These are phyloP conservation scores for Ceratobasidium sp. DNA, from an alignment of 1,284 basidiomycete species.

Conservation along the genomic window DNA sequence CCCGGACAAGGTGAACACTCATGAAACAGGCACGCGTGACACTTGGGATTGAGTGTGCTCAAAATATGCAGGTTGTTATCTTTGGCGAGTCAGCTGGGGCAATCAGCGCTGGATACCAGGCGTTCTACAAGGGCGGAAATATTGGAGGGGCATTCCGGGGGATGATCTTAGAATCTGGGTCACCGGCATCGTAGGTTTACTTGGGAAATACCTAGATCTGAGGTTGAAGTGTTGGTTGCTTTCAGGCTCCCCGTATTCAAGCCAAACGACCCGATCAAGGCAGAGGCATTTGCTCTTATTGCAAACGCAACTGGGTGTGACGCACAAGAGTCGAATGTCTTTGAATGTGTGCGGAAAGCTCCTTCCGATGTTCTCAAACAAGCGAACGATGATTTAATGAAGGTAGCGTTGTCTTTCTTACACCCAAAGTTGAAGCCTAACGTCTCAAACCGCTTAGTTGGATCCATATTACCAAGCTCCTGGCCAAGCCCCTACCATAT, in stretches of 20 bases:
- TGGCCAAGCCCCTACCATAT: slow-evolving; percentile 21
- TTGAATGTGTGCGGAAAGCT: slow-evolving; percentile 39
- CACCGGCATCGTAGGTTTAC: slow-evolving; percentile 28
- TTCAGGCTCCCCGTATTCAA: not conserved
- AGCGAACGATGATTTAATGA: slow-evolving; percentile 25
- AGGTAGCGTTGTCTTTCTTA: not conserved
- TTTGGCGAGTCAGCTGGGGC: slow-evolving; percentile 53
- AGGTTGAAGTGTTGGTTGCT: too few relatives aligned
- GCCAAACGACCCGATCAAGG: slow-evolving; percentile 18
- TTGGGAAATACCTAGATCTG: too few relatives aligned
- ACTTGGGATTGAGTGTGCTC: too few relatives aligned
- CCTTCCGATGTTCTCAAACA: slow-evolving; percentile 11
- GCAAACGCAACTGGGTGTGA: slow-evolving; percentile 39
- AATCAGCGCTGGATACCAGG: slow-evolving; percentile 48
- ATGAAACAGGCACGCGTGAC: too few relatives aligned
- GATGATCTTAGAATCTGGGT: slow-evolving; percentile 47
- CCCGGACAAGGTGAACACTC: slow-evolving; percentile 53
- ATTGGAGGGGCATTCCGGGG: slow-evolving; percentile 41
- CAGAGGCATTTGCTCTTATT: slow-evolving; percentile 14
- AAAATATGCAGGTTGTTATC: slow-evolving; percentile 47
- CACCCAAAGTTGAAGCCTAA: too few relatives aligned
- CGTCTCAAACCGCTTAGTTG: not conserved
- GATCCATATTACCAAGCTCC: slow-evolving; percentile 20
- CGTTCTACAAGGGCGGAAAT: slow-evolving; percentile 48
- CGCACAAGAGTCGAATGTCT: too few relatives aligned